These are phyloP conservation scores for Hyaloscypha variabilis DNA, from an alignment of 495 filamentous ascomycete genomes.

Conservation along the genomic window DNA sequence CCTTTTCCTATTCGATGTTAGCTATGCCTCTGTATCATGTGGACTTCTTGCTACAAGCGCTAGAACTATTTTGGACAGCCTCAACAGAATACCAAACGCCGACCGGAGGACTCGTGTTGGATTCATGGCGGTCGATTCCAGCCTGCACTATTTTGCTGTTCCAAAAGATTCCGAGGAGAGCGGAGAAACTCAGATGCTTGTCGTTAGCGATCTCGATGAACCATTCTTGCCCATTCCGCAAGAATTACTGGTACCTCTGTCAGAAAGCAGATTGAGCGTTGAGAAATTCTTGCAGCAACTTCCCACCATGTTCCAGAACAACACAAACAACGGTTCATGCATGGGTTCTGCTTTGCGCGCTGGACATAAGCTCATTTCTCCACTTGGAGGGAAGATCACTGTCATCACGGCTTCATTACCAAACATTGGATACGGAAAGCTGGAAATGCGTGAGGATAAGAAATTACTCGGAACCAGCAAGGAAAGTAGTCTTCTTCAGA, in stretches of 20 bases:
- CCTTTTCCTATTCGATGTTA: conserved; percentile 95
- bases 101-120: conserved; percentile 90
- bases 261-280: conserved; percentile 86
- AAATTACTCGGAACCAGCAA: conserved; percentile 94
- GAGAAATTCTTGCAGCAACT: conserved; percentile 89
- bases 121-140: conserved; percentile 94
- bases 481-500: conserved; percentile 85
- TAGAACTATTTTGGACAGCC: conserved; percentile 90
- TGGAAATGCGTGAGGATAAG: conserved; percentile 96
- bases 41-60: conserved; percentile 95
- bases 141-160: conserved; percentile 93
- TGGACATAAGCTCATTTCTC: conserved; percentile 92
- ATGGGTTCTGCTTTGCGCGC: conserved; percentile 93
- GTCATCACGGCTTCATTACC: conserved; percentile 88
- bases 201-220: conserved; percentile 94
- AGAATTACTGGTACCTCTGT: conserved; percentile 89
- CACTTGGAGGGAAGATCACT: conserved; percentile 90
- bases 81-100: conserved; percentile 96
- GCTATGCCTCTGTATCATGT: conserved; percentile 85
- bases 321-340: conserved; percentile 79
- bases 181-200: conserved; percentile 85
- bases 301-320: conserved; percentile 95
- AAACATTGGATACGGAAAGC: conserved; percentile 87
- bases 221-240: conserved; percentile 94
- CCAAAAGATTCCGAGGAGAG: conserved; percentile 84